These are phyloP conservation scores for Pythium grandisporangium DNA, from an alignment of 352 stramenopile species.

Conservation along the genomic window DNA sequence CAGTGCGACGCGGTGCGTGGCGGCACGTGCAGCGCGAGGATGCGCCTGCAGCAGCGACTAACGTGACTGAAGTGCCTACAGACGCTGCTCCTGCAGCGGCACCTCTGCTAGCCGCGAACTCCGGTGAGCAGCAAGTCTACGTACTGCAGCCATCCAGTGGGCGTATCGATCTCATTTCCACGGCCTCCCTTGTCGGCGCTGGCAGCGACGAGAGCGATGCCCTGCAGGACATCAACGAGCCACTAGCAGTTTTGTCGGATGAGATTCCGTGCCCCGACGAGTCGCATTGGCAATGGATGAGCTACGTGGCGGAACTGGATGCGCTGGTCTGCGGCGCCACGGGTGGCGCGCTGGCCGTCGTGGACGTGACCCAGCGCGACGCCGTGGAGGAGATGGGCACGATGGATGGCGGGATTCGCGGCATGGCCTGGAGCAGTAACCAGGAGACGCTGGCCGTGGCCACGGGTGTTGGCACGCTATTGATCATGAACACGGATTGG, in stretches of 20 bases:
- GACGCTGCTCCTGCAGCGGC: background rate
- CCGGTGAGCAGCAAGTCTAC: constrained; percentile 16
- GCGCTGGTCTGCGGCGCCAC: constrained; percentile 43
- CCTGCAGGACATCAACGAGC: constrained; percentile 10
- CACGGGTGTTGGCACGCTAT: constrained; percentile 44
- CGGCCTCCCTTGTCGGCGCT: no score
- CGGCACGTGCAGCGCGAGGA: constrained; percentile 9
- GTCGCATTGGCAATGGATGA: constrained; percentile 45
- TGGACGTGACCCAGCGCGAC: constrained; percentile 34
- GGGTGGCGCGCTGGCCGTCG: constrained; percentile 30
- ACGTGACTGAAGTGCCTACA: no score
- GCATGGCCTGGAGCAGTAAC: constrained; percentile 54
- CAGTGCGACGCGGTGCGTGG: constrained; percentile 35
- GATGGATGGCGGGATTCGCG: constrained; percentile 51
- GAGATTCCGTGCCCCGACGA: constrained; percentile 9
- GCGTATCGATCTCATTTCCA: no score
- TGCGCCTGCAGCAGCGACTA: no score
- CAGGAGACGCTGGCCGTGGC: constrained; percentile 60
- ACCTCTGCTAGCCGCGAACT: constrained; percentile 22
- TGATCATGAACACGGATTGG: constrained; percentile 75
- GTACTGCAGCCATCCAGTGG: constrained; percentile 10
- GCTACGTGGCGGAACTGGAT: constrained; percentile 51
- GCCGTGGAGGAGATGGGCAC: constrained; percentile 60
- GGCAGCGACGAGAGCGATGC: constrained; percentile 10
- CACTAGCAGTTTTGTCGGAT: constrained; percentile 23